A percentile compares a stretch with the other conserved stretches of the same genome.
Conservation (phyloP, 768 basidiomycete species). For the Russula ochroleuca region DNA sequence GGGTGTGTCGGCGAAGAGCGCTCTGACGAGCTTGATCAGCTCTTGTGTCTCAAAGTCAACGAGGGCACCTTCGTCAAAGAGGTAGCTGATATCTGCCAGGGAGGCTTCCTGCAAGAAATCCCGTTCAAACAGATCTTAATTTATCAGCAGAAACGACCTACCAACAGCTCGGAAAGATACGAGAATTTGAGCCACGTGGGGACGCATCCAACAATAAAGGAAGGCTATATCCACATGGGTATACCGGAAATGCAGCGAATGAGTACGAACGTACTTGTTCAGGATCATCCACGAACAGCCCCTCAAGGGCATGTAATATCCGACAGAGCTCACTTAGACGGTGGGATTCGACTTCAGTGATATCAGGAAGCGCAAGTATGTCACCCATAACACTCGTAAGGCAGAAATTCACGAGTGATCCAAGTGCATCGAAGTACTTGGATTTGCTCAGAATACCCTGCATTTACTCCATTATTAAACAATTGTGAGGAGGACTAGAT, state of each 20-base stretch:
- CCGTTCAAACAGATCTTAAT: slow-evolving; percentile 12
- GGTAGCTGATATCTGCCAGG: slow-evolving; percentile 85
- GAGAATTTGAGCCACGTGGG: slow-evolving; percentile 94
- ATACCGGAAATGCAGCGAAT: slow-evolving; percentile 7
- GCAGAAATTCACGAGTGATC: slow-evolving; percentile 62
- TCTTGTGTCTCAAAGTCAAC: slow-evolving; percentile 88
- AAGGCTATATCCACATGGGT: slow-evolving; percentile 42
- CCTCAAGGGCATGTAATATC: slow-evolving; percentile 74
- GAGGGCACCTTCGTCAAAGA: slow-evolving; percentile 86
- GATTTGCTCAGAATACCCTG: slow-evolving; percentile 66
- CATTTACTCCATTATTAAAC: slow-evolving; percentile 4
- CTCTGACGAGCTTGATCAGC: slow-evolving; percentile 72
- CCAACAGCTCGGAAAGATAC: slow-evolving; percentile 88
- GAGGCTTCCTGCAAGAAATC: slow-evolving; percentile 67
- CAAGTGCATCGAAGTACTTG: slow-evolving; percentile 69
- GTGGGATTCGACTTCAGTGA: slow-evolving; percentile 83
- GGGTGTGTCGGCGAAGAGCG: slow-evolving; percentile 84
- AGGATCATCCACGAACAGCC: slow-evolving; percentile 66
- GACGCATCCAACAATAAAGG: slow-evolving; percentile 80
- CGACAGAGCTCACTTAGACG: slow-evolving; percentile 77
- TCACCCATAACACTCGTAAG: slow-evolving; percentile 65
- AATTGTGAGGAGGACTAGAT: background rate
- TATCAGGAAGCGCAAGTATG: slow-evolving; percentile 75
- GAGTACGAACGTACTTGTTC: slow-evolving; percentile 44
- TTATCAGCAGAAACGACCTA: slow-evolving; percentile 39